phyloP scores from a whole-genome alignment of 306 rosid genomes.

The Vigna mungo region DNA sequence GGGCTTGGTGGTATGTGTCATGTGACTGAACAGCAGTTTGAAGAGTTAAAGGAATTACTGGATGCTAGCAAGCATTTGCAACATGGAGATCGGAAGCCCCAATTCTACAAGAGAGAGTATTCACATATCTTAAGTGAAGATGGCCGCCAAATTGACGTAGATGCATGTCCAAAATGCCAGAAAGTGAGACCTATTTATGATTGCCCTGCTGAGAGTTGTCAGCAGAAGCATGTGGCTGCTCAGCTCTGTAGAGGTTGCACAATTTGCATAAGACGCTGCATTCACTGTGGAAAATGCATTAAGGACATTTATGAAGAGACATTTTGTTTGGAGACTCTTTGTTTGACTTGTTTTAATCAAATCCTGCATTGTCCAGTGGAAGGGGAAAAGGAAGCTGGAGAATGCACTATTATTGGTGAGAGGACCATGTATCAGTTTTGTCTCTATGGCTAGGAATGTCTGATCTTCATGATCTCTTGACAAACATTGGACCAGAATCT shows the following conservation, averaged over 20 bases:
- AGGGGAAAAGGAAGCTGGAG: conserved; percentile 41
- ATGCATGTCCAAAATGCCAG: conserved; percentile 77
- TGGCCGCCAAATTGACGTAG: conserved; percentile 68
- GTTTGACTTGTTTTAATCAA: conserved; percentile 59
- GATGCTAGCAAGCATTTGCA: conserved; percentile 48
- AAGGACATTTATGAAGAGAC: conserved; percentile 76
- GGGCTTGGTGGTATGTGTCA: conserved; percentile 50
- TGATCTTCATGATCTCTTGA: conserved; percentile 7
- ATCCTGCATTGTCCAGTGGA: conserved; percentile 44
- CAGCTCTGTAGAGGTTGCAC: conserved; percentile 76
- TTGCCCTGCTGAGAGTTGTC: conserved; percentile 73
- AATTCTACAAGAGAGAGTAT: conserved; percentile 50
- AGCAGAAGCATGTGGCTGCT: conserved; percentile 51
- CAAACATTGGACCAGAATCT: conserved; percentile 28
- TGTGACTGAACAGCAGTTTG: conserved; percentile 53
- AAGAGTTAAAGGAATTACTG: conserved; percentile 59
- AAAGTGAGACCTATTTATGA: conserved; percentile 77
- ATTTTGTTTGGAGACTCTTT: conserved; percentile 69
- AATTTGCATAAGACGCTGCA: conserved; percentile 73
- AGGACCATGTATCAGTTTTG: conserved; percentile 48
- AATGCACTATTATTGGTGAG: conserved; percentile 45
- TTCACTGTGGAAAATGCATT: conserved; percentile 74
- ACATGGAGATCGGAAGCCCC: conserved; percentile 52
- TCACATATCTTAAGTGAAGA: conserved; percentile 55
- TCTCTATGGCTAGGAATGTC: conserved; percentile 52